Base-by-base conservation (phyloP, 1,139 yeast genomes). In the Yueomyces sp. region DNA sequence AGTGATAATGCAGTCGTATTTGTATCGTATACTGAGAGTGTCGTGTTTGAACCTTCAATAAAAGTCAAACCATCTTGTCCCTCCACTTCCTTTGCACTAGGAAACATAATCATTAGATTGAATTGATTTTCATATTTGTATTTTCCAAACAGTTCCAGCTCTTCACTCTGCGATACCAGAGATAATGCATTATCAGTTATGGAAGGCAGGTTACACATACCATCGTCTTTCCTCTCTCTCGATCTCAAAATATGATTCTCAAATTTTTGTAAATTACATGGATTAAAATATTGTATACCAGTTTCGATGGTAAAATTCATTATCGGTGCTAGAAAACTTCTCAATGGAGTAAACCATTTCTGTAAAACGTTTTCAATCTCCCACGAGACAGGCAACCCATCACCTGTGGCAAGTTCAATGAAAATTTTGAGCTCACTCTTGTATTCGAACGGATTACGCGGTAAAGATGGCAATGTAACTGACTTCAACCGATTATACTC, bases 301-400 rank as follows among this genome's bases (percentile, higher is more conserved):
- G 93, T 72, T 49, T 82, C 89, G 27, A 86, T 67, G 2, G 87
- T 72, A 55, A 87, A 76, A 50, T 81, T 78, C 35, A 86, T 72
- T 48, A 75, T 71, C 37, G 72, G 72, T 3, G 64, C 55, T 42
- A 78, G 59, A 41, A 68, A 53, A 11, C 63, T 54, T 30, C 71
- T 52, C 32, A 76, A 65, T 3, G 75, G 73, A 2, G 63, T 55
- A 51, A 78, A 70, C 46, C 66, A 60, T 27, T 56, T 50, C 6
- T 64, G 54, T 27, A 76, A 53, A 8, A 75, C 72, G 3, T 41
- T 9, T n/a, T 50, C 55, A 40, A 78, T 69, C 38, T 75, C 77
- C 85, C 84, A 80, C 1, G 65, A 65, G 6, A 76, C 57, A 3
- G 72, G 71, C 11, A 61, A 56, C 0, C 73, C 76, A 39, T 70